Evolutionary conservation across 768 basidiomycete species (phyloP).

Genomic region (Leccinum subtestaceum): DNA sequence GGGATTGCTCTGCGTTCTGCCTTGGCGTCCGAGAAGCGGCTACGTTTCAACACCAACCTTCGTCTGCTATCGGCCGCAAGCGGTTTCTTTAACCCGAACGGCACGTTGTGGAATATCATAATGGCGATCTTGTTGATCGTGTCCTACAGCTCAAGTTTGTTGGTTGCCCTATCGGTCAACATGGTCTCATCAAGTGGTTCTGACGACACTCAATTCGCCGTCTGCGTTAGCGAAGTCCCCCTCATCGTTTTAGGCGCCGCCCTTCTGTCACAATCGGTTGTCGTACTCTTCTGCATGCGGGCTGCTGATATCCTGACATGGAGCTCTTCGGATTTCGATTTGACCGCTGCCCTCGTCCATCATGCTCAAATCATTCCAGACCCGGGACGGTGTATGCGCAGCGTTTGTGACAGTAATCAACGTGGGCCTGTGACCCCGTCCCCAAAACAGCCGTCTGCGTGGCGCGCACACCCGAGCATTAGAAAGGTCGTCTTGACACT

Average conservation of each 20-base stretch:
- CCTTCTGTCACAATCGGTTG: constrained; percentile 22
- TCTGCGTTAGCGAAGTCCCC: constrained; percentile 27
- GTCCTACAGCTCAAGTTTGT: too few species aligned
- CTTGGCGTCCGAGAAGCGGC: too few species aligned
- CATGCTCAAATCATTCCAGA: constrained; percentile 21
- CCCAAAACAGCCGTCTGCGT: constrained; percentile 25
- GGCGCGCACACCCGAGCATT: constrained; percentile 26
- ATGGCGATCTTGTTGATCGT: too few species aligned
- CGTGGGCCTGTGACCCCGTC: constrained; percentile 16
- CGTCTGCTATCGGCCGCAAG: too few species aligned
- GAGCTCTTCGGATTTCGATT: constrained; percentile 33
- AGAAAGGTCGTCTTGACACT: constrained; percentile 22
- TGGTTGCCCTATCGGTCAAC: too few species aligned
- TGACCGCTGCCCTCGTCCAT: constrained; percentile 30
- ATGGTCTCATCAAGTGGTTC: too few species aligned
- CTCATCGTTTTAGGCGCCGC: constrained; percentile 27
- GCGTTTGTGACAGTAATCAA: constrained; percentile 10
- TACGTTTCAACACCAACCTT: too few species aligned
- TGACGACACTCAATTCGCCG: not conserved
- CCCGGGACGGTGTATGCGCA: constrained; percentile 27
- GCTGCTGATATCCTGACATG: constrained; percentile 27
- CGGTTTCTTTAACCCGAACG: too few species aligned
- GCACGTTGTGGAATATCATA: rapidly evolving
- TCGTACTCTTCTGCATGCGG: constrained; percentile 24
- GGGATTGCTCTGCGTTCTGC: too few species aligned